These are phyloP conservation scores for Debaryomyces hansenii DNA, from an alignment of 805 yeast species.

Conservation along the genomic window DNA sequence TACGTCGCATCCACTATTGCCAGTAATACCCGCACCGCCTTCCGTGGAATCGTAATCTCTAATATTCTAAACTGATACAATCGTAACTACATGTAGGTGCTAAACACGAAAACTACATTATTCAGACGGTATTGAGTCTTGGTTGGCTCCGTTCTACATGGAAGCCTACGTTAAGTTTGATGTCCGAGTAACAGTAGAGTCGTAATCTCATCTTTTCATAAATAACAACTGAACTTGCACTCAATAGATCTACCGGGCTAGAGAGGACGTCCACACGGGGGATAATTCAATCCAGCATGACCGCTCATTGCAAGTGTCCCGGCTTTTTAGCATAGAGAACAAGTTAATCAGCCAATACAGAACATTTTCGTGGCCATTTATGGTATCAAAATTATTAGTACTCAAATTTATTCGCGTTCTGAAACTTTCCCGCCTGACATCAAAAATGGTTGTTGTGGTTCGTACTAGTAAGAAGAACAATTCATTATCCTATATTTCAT, in stretches of 20 bases:
- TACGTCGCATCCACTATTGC: too few relatives aligned
- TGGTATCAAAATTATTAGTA: background rate
- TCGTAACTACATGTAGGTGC: too few relatives aligned
- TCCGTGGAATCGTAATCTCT: too few relatives aligned
- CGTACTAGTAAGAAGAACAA: background rate
- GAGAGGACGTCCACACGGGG: conserved; percentile 29
- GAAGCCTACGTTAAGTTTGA: background rate
- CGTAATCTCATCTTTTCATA: conserved; percentile 9
- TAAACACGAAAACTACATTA: too few relatives aligned
- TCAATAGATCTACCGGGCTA: conserved; percentile 24
- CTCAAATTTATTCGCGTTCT: background rate
- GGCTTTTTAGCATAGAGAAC: conserved; percentile 12
- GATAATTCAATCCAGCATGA: conserved; percentile 16
- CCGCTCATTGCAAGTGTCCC: conserved; percentile 23
- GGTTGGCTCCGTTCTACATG: too few relatives aligned
- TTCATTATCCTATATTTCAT: too few relatives aligned
- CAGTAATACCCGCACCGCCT: too few relatives aligned
- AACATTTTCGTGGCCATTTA: background rate
- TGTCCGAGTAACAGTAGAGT: conserved; percentile 23
- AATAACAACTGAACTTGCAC: conserved; percentile 17
- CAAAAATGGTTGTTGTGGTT: background rate
- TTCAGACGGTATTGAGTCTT: too few relatives aligned
- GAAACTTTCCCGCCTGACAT: background rate
- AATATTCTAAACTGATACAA: too few relatives aligned
- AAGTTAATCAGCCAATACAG: background rate